Base-by-base conservation (phyloP, 495 filamentous ascomycete genomes). In the Xylaria curta region DNA sequence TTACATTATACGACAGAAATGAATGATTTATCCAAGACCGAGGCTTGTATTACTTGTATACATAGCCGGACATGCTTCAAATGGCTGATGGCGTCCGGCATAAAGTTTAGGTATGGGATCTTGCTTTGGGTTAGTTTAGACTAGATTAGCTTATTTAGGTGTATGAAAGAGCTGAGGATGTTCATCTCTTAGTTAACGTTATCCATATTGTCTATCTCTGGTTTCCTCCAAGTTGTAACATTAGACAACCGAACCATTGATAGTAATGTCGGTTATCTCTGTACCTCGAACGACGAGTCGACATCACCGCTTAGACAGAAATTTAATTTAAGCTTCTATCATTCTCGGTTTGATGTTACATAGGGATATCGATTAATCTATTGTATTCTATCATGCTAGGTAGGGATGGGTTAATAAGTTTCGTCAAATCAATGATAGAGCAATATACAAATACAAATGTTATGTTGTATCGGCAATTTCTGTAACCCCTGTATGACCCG, bases 401-500 rank as follows among this genome's bases (percentile, higher is more conserved):
- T 28, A 5, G 24, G 15, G 10, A 28, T 31, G 24, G 21, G 24
- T 15, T 10, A 28, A 28, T 13, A 56, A 17, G 3, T 38, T 21
- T 38, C 33, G 33, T 60, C 31, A n/a, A 12, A 38, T n/a, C 33
- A 19, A 38, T 8, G 33, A 38, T 19, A 33, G 24, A 21, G 8
- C 17, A 17, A 36, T 24, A 36, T 42, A 24, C 10, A 44, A 44
- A 61, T 26, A n/a, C n/a, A 15, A 28, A 28, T 19, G 19, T 10
- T 28, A 70, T 7, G 46, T 31, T 31, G 19, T 31, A 31, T 71
- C 69, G 13, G n/a, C 40, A 19, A 71, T 66, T 42, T 71, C 69
- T 31, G 69, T 71, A 15, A 71, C 69, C 21, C 61, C 69, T 3
- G 51, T 33, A 44, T 71, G 69, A 6, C 69, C 69, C 3, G 69